These are phyloP conservation scores for Citrus medica DNA, from an alignment of 345 rosid species.

Conservation along the genomic window DNA sequence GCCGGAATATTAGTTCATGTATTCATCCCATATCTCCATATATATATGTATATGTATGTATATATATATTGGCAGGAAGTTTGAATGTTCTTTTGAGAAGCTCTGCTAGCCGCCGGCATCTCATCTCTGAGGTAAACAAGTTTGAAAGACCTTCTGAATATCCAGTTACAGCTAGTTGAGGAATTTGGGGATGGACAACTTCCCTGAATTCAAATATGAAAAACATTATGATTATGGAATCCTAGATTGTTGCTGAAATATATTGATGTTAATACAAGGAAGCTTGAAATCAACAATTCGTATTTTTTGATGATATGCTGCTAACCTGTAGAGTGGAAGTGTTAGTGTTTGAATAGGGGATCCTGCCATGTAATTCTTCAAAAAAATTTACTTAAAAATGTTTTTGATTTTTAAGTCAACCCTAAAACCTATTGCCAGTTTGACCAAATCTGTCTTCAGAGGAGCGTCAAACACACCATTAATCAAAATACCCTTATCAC, in stretches of 20 bases:
- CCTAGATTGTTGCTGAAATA: too few relatives aligned
- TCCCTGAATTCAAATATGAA: slow-evolving; percentile 23
- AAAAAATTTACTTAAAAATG: slow-evolving; percentile 11
- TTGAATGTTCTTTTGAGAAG: slow-evolving; percentile 21
- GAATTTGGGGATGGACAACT: slow-evolving; percentile 34
- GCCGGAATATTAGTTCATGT: slow-evolving; percentile 26
- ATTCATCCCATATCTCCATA: slow-evolving; percentile 22
- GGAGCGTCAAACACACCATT: slow-evolving; percentile 14
- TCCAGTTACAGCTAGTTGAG: slow-evolving; percentile 41
- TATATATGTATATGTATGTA: too few relatives aligned
- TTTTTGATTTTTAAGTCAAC: slow-evolving; percentile 36
- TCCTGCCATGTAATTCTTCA: slow-evolving; percentile 25
- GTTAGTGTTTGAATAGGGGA: slow-evolving; percentile 18
- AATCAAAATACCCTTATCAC: slow-evolving; percentile 23
- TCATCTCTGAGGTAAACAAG: slow-evolving; percentile 38
- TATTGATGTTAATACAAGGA: not conserved
- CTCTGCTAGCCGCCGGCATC: slow-evolving; percentile 38
- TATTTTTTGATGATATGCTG: not conserved
- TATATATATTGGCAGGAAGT: too few relatives aligned
- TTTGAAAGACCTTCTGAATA: slow-evolving; percentile 36
- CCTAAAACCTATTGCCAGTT: slow-evolving; percentile 36
- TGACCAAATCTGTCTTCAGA: slow-evolving; percentile 30
- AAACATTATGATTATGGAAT: not conserved
- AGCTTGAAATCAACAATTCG: not conserved
- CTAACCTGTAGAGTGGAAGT: slow-evolving; percentile 44